phyloP scores from a whole-genome alignment of 2,329 filamentous ascomycete species.

The Aspergillus transmontanensis region DNA sequence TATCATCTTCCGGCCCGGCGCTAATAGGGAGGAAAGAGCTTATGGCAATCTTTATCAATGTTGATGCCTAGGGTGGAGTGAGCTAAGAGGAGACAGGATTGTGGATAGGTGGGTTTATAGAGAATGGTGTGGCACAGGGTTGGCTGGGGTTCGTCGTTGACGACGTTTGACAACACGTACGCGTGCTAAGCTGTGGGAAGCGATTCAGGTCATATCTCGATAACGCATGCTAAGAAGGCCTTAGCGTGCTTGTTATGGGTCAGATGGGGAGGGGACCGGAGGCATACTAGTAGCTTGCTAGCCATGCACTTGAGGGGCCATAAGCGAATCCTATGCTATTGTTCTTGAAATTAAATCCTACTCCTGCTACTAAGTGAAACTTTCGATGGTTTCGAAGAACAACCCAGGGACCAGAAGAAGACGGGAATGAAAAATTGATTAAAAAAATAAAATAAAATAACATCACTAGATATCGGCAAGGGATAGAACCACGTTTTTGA shows the following conservation, averaged over 20 bases:
- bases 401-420: background rate
- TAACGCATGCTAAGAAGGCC: conserved; percentile 6
- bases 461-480: conserved; percentile 4
- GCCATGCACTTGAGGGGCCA: background rate
- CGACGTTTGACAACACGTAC: conserved; percentile 15
- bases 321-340: conserved; percentile 1
- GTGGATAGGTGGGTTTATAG: background rate
- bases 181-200: conserved; percentile 1
- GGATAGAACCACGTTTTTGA: conserved; percentile 14
- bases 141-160: conserved; percentile 2
- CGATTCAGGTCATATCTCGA: conserved; percentile 7
- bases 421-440: background rate
- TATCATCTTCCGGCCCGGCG: conserved; percentile 4
- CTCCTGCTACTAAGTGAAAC: conserved; percentile 1
- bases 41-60: background rate
- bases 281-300: conserved; percentile 1
- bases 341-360: background rate
- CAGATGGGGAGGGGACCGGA: conserved; percentile 5
- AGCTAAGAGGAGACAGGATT: background rate
- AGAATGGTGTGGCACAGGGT: background rate
- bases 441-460: background rate
- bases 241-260: conserved; percentile 8
- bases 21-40: background rate
- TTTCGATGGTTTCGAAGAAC: conserved; percentile 6
- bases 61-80: conserved; percentile 6